phyloP scores from a whole-genome alignment of 129 eudicot genomes.

The Centrapalus pauciflorus region DNA sequence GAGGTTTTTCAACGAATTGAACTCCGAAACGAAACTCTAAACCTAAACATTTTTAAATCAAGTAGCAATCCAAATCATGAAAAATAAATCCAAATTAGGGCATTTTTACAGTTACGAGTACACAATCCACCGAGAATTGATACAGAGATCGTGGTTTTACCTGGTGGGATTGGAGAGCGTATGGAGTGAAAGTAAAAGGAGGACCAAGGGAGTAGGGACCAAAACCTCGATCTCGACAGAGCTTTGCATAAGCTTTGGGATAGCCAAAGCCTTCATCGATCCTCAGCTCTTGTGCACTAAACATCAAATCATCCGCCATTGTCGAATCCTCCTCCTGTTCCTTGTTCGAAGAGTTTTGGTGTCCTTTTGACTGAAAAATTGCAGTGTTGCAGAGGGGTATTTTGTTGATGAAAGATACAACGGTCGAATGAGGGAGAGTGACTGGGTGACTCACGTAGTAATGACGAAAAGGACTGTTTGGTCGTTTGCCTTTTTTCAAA shows the following conservation, averaged over 20 bases:
- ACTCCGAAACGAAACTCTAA: not conserved
- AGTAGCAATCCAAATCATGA: not conserved
- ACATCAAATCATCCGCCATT: constrained; percentile 56
- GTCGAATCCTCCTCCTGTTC: not conserved
- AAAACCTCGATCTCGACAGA: constrained; percentile 65
- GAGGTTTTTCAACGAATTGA: not conserved
- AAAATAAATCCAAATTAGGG: not conserved
- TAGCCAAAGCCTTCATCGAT: constrained; percentile 71
- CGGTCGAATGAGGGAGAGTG: constrained; percentile 22
- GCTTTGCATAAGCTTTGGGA: constrained; percentile 74
- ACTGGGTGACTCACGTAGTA: not conserved
- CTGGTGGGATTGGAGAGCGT: constrained; percentile 45
- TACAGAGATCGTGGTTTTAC: constrained; percentile 15
- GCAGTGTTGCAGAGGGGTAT: constrained; percentile 6
- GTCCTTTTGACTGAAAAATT: not conserved
- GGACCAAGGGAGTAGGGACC: constrained; percentile 73
- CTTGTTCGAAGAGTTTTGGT: not conserved
- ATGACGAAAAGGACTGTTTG: not conserved
- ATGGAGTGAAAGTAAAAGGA: constrained; percentile 77
- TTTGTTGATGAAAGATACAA: constrained; percentile 16
- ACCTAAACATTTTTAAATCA: constrained; percentile 2
- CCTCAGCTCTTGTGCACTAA: constrained; percentile 59
- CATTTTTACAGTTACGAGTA: not conserved
- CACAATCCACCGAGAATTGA: not conserved
- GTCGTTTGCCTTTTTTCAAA: constrained; percentile 12